Evolutionary conservation across 2,329 filamentous ascomycete genomes (phyloP).

Genomic region (Xylaria sp.): DNA sequence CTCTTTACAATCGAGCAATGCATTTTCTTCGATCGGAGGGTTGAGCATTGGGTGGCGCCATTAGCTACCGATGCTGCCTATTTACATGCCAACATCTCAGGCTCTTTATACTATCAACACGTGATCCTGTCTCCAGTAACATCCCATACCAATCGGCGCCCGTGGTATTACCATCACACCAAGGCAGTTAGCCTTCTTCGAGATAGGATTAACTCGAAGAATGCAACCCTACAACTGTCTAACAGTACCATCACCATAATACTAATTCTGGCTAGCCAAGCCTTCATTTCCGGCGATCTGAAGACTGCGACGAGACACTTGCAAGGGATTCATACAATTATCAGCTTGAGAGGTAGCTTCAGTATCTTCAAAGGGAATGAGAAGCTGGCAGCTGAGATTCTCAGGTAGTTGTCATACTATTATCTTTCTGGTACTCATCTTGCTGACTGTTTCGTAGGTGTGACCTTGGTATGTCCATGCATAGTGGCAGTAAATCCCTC

Average conservation of each 20-base stretch:
- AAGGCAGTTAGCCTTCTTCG: slow-evolving; percentile 26
- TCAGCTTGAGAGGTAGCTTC: slow-evolving; percentile 46
- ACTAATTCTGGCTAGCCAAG: slow-evolving; percentile 41
- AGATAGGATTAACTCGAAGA: slow-evolving; percentile 13
- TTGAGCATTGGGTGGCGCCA: slow-evolving; percentile 28
- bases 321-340: slow-evolving; percentile 45
- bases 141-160: background rate
- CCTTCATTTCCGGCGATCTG: slow-evolving; percentile 39
- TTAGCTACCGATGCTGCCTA: slow-evolving; percentile 22
- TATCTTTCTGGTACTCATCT: background rate
- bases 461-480: background rate
- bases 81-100: slow-evolving; percentile 24
- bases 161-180: slow-evolving; percentile 17
- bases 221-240: slow-evolving; percentile 15
- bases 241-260: slow-evolving; percentile 44
- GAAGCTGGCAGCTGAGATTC: slow-evolving; percentile 45
- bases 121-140: background rate
- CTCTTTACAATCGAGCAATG: slow-evolving; percentile 26
- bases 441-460: background rate
- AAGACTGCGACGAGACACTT: slow-evolving; percentile 43
- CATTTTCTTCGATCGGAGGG: slow-evolving; percentile 26
- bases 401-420: slow-evolving; percentile 23
- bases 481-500: background rate
- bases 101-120: slow-evolving; percentile 22
- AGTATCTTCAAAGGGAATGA: slow-evolving; percentile 37